Base-by-base conservation (phyloP, 139 green algal species). In the Tetradesmus obliquus region DNA sequence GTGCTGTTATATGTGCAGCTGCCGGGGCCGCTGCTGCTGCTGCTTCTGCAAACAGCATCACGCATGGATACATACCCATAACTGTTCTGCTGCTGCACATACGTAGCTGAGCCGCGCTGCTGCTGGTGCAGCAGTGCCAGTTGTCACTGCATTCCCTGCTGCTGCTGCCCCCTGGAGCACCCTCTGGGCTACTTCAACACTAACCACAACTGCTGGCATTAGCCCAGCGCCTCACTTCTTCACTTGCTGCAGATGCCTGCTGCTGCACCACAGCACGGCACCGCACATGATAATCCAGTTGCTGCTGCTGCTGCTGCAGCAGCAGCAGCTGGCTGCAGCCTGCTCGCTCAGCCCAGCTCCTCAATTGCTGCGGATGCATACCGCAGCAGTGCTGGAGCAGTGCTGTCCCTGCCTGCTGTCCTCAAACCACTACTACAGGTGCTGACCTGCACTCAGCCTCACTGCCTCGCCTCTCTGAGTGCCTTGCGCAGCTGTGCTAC, bases 351-450 rank as follows among this genome's bases (percentile, higher is more conserved):
- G 24, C 83, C 54, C 55, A 71, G 82, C 74, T 93, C 88, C 58
- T 93, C 91, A 22, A 93, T 74, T 24, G 82, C 88, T 5, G 55
- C 62, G 3, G 72, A 58, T 2, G 91, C 91, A 1, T 90, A 88
- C 1, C 55, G 69, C 10, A 92, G 88, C 72, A 93, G 74, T 20
- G 74, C 19, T 32, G 32, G 74, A 10, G 74, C 19, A 20, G 32
- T 22, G 19, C 62, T 79, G 58, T 92, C 91, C 10, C 84, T 71
- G 1, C 55, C 45, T 71, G 91, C 91, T 82, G 20, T 91, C 72
- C 8, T 57, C 22, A 19, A 7, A 45, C 32, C 32, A 45, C 32
- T 45, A 45, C 32, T 45, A 45, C 32, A 45, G 32, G 32, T 45
- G 32, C 32, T 45, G 32, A 45, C 32, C 32, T 45, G 32, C 32